Conservation (phyloP, 306 rosid species). For the Castanea mollissima region DNA sequence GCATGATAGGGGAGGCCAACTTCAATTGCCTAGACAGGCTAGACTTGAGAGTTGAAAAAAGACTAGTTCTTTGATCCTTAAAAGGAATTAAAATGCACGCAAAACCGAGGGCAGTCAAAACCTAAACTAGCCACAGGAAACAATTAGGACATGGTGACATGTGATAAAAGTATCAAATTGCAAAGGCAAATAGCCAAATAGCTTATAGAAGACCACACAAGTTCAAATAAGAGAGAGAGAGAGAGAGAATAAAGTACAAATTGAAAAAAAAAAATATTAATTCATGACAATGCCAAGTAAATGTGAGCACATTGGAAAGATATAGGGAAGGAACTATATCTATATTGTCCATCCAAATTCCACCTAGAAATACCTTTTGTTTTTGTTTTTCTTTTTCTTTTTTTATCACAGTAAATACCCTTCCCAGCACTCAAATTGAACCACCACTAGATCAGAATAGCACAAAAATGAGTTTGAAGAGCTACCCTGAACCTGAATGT, state of each 20-base stretch:
- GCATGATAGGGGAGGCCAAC: no score
- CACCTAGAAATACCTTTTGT: neutral
- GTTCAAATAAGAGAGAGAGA: neutral
- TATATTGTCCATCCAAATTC: neutral
- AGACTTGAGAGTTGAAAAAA: neutral
- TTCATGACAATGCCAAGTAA: constrained; percentile 1
- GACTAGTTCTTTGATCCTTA: no score
- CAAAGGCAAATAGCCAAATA: no score
- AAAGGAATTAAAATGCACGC: no score
- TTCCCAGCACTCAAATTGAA: constrained; percentile 7
- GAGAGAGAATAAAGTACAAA: neutral
- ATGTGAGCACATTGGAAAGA: neutral
- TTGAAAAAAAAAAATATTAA: neutral
- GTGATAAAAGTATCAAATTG: no score
- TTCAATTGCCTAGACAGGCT: neutral
- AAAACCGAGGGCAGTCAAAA: no score
- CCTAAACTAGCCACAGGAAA: no score
- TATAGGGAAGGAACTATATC: neutral
- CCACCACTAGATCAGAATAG: constrained; percentile 2
- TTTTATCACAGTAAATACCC: constrained; percentile 18
- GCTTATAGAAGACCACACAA: no score
- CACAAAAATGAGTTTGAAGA: constrained; percentile 1
- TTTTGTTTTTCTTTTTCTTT: neutral
- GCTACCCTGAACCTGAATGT: neutral
- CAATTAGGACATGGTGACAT: no score